These are phyloP conservation scores for Heliocybe sulcata DNA, from an alignment of 1,284 basidiomycete species.

Conservation along the genomic window DNA sequence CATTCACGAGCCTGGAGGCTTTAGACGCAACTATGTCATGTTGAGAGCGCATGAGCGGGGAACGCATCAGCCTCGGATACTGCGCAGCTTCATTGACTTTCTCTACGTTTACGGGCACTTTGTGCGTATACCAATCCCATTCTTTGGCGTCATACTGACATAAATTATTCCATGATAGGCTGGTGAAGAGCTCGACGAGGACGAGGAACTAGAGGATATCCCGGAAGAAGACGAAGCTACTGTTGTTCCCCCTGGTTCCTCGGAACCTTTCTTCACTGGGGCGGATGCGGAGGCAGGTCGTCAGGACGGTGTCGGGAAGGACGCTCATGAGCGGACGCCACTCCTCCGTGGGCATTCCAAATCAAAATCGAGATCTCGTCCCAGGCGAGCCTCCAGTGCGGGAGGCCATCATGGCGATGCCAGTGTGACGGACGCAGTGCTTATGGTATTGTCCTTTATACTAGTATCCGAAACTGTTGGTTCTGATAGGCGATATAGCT, in stretches of 20 bases:
- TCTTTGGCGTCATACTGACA: conserved; percentile 2
- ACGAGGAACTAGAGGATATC: conserved; percentile 82
- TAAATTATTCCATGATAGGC: conserved; percentile 45
- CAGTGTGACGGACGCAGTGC: conserved; percentile 79
- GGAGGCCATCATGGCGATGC: conserved; percentile 76
- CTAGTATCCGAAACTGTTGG: conserved; percentile 5
- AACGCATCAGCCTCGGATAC: conserved; percentile 53
- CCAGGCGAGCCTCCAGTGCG: conserved; percentile 46
- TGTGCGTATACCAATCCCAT: conserved; percentile 41
- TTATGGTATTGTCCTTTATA: conserved; percentile 63
- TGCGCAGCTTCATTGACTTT: conserved; percentile 90
- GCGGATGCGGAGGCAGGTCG: conserved; percentile 3
- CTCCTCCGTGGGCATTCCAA: background rate
- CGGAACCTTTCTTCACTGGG: conserved; percentile 8
- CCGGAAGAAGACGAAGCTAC: conserved; percentile 48
- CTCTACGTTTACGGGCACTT: conserved; percentile 91
- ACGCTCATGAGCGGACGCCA: conserved; percentile 2
- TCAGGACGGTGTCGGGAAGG: background rate
- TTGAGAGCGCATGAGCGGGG: conserved; percentile 65
- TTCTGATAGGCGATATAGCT: conserved; percentile 39
- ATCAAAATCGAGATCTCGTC: conserved; percentile 32
- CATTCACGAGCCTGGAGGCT: conserved; percentile 91
- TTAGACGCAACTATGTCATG: conserved; percentile 81
- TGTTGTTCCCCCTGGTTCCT: conserved; percentile 8
- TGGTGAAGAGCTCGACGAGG: conserved; percentile 85